Base-by-base conservation (phyloP, 345 rosid genomes). In the Hypericum androsaemum region DNA sequence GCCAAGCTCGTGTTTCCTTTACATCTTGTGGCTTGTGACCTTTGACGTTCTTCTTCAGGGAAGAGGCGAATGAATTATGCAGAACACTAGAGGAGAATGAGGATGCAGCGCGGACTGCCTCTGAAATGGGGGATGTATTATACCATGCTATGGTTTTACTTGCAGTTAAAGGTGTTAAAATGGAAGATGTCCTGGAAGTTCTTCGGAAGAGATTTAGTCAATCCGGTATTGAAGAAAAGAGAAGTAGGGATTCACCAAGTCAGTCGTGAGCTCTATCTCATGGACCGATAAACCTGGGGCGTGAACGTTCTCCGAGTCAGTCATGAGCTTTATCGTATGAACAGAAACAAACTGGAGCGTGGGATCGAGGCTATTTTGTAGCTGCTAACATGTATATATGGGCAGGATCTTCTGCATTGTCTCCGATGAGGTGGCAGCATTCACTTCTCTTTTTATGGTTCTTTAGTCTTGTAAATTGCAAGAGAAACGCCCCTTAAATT, bases 61-160 rank as follows among this genome's bases (percentile, higher is more conserved):
- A 88, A 76, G 95, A 90, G 70, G 88, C 85, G 0, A 85, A 85
- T 57, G 97, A 88, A 63, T 55, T 88, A 53, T 92, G 97, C 59
- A 64, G 69, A 61, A 81, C 97, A 6, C 44, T 83, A 22, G 95
- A 88, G 66, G 95, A 81, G 6, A 76, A 80, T 0, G 94, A 92
- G 67, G 82, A 83, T 37, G 59, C 57, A 10, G 43, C 67, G 14
- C 80, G 77, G 6, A 67, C 82, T 8, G 82, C 83, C 6, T 80
- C 90, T 3, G 94, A 92, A 66, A 92, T 85, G 95, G 95, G 80
- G 3, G 90, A 92, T 66, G 70, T 81, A 16, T 57, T 85, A 0
- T 88, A 88, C 53, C 95, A 85, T 61, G 58, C 88, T 11, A 77
- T 88, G 90, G 97, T 83, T 62, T 66, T 92, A 5, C 56, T 85